Evolutionary conservation across 2,329 filamentous ascomycete genomes (phyloP), one percentile per base, ranked within the genome.

Genomic region (Hypoxylon rubiginosum): DNA sequence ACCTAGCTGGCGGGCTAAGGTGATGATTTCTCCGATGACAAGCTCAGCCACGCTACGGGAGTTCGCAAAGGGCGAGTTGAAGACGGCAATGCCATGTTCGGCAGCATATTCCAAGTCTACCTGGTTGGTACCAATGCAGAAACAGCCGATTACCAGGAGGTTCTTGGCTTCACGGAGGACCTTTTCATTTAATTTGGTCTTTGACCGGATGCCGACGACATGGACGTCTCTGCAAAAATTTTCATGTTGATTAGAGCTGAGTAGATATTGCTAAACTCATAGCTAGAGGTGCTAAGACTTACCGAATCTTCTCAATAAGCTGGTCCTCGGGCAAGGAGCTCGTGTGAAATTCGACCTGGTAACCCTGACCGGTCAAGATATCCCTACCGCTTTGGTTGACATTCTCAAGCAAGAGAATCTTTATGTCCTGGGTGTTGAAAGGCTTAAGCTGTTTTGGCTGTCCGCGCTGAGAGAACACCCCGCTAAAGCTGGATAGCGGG

Each of bases 61-160:
- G 83, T 99, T 99, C 82, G 92, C 94, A 82, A 99, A 99, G 1
- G 96, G 96, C 49, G 96, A 98, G 83, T 99, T 99, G 89, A 99
- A 99, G 70, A 99, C 96, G 36, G 94, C 94, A 78, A 98, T 97
- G 71, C 96, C 94, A 77, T 92, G 89, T 72, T 87, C 86, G 51
- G 93, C 93, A 30, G 94, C 93, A 77, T 89, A 95, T 67, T 93
- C 87, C 65, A 97, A 88, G 78, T 97, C 91, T 71, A 97, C 94
- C 80, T 97, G 94, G 83, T 97, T 98, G 62, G 96, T 99, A 71
- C 96, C 96, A 75, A 99, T 99, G 80, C 96, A 99, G 87, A 99
- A 99, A 84, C 96, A 99, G 66, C 96, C 96, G 73, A 98, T 89
- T 67, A 97, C 96, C 64, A 98, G 91, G 58, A 99, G 87, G 79